Base-by-base conservation (phyloP, 768 basidiomycete genomes). In the Boletus rubescentipes region DNA sequence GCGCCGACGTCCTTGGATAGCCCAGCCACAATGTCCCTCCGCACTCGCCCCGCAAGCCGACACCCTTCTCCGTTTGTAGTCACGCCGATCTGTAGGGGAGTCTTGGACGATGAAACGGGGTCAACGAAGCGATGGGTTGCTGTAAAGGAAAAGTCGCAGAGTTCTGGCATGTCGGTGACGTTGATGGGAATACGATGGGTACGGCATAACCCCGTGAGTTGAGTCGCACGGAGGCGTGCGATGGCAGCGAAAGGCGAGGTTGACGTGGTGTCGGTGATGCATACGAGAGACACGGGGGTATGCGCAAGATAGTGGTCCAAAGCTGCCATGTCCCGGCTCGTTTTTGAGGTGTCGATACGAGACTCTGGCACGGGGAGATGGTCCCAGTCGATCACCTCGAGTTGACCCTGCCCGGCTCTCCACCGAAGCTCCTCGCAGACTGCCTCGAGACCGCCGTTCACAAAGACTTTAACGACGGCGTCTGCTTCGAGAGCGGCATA, bases 31-130 rank as follows among this genome's bases (percentile, higher is more conserved):
- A 98, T 86, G 21, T 98, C 93, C 23, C 96, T 77, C 34, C 84
- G 81, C 36, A 99, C 73, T 11, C 96, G 79, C 1, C 85, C 80
- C 0, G 87, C 87, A 5, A 99, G 77, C 7, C 96, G 76, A 63
- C 96, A 98, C 2, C 94, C 96, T 57, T 88, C 83, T 0, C 93
- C 93, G 61, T 97, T 98, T 0, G 95, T 95, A 4, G 93, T 91
- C 3, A 98, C 80, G 0, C 87, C 91, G 20, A 99, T 72, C 64
- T 90, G 89, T 1, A 91, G 71, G 3, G 84, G 65, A 1, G 81
- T 80, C 15, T 76, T 72, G 34, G 67, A 66, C 5, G 77, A 77
- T 1, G 73, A 75, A 11, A 67, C 61, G 4, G 77, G 61, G 64
- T 84, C 81, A 9, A 77, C 67, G 63, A 97, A 93, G 4, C 95